Percentiles rank a stretch among this genome's conserved stretches.
Conservation (phyloP, 1,139 yeast genomes). For the Geotrichum candidum region DNA sequence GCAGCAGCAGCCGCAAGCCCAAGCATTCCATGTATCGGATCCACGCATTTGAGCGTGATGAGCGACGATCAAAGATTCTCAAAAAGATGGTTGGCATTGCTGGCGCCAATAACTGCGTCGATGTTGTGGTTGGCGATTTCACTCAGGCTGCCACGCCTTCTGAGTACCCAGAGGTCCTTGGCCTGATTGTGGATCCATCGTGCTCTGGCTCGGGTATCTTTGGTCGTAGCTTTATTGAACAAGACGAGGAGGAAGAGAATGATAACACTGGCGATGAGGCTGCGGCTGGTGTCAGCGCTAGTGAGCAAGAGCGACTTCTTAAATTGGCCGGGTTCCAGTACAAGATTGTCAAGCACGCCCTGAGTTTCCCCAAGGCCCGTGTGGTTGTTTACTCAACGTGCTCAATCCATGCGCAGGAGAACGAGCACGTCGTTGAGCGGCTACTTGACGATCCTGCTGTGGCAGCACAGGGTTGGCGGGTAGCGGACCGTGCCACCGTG, state of each 20-base stretch:
- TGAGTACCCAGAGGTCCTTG: constrained; percentile 62
- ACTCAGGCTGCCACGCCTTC: constrained; percentile 54
- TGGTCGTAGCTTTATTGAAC: constrained; percentile 60
- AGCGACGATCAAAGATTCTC: constrained; percentile 62
- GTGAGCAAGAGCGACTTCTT: constrained; percentile 50
- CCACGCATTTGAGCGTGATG: constrained; percentile 80
- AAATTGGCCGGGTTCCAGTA: constrained; percentile 82
- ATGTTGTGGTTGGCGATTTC: constrained; percentile 77
- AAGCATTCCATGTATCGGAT: constrained; percentile 2
- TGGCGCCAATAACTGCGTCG: constrained; percentile 57
- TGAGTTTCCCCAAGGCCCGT: constrained; percentile 67
- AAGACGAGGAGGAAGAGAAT: constrained; percentile 29
- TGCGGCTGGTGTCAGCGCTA: constrained; percentile 33
- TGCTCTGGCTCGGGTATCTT: constrained; percentile 97
- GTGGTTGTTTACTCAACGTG: constrained; percentile 93
- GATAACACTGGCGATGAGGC: constrained; percentile 22
- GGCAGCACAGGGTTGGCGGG: constrained; percentile 63
- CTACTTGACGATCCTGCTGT: constrained; percentile 60
- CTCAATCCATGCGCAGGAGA: constrained; percentile 88
- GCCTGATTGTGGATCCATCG: constrained; percentile 89
- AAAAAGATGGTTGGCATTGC: constrained; percentile 76
- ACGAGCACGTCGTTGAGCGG: constrained; percentile 82
- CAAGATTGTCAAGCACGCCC: constrained; percentile 80
- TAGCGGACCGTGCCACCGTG: constrained; percentile 57
- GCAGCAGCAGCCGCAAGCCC: constrained; percentile 23